These are phyloP conservation scores for Rhododendron mucronatum DNA, from an alignment of 148 eudicot genomes.

Conservation along the genomic window DNA sequence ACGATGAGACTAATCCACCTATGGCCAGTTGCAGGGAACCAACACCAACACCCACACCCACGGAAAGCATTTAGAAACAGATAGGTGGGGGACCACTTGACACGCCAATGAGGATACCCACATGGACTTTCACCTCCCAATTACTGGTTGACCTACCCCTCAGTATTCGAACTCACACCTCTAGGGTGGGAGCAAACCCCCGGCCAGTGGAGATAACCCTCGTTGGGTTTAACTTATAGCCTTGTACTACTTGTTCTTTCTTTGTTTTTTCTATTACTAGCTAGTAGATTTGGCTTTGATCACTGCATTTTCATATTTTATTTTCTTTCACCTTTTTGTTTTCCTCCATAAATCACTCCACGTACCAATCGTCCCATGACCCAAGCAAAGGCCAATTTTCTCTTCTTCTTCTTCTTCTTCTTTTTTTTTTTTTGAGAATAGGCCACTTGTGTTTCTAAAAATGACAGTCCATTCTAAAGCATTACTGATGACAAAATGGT, in stretches of 20 bases:
- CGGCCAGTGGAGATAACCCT: too few species aligned
- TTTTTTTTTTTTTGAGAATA: background rate
- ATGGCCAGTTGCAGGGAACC: too few species aligned
- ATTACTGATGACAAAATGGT: background rate
- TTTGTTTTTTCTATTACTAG: background rate
- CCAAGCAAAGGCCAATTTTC: background rate
- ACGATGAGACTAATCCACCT: too few species aligned
- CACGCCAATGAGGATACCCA: too few species aligned
- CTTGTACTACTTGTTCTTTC: background rate
- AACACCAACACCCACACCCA: too few species aligned
- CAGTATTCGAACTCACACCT: too few species aligned
- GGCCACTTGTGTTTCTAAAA: background rate
- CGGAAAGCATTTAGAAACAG: too few species aligned
- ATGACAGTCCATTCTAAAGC: background rate
- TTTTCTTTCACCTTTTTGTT: background rate
- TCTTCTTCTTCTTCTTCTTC: background rate
- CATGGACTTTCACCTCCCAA: too few species aligned
- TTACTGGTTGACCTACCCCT: too few species aligned
- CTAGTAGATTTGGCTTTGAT: background rate
- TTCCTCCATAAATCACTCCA: background rate
- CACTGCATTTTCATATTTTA: background rate
- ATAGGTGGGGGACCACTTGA: too few species aligned
- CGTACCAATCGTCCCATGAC: background rate
- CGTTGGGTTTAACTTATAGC: background rate
- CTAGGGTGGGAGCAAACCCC: too few species aligned